Evolutionary conservation across 2,329 filamentous ascomycete species (phyloP).

Genomic region (Exophiala alcalophila): DNA sequence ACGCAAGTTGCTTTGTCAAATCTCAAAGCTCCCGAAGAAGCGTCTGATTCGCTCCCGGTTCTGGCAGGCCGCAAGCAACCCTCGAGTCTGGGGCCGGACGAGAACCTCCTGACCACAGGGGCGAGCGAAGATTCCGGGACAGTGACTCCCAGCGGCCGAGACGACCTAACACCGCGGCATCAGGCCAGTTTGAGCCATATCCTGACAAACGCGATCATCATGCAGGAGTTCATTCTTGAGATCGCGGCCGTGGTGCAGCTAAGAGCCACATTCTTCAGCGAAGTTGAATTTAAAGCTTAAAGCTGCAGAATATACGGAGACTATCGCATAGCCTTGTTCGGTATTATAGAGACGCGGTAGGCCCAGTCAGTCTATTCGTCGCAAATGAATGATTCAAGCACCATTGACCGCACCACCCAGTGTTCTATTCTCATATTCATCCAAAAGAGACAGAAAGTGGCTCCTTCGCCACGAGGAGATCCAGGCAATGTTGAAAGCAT

Average conservation of each 20-base stretch:
- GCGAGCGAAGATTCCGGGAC: conserved; percentile 22
- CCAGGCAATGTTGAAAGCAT: conserved; percentile 29
- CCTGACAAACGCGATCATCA: conserved; percentile 73
- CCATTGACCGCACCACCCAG: conserved; percentile 1
- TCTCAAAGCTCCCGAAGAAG: conserved; percentile 16
- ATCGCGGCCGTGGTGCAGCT: conserved; percentile 72
- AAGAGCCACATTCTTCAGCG: conserved; percentile 70
- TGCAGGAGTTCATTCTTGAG: conserved; percentile 78
- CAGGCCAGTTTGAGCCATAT: conserved; percentile 71
- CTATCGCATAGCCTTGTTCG: no score
- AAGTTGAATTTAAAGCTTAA: conserved; percentile 42
- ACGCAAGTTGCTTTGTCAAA: conserved; percentile 20
- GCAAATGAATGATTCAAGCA: no score
- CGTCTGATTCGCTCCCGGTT: conserved; percentile 19
- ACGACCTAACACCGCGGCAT: conserved; percentile 31
- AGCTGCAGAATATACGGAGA: neutral
- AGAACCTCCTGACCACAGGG: neutral
- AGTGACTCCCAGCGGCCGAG: conserved; percentile 19
- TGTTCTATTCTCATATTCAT: conserved; percentile 22
- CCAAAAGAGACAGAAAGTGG: conserved; percentile 22
- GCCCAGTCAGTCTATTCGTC: no score
- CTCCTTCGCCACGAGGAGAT: conserved; percentile 26
- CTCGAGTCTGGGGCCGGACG: conserved; percentile 5
- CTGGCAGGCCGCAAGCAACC: conserved; percentile 19
- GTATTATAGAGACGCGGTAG: no score